Percentiles rank a stretch among this genome's conserved stretches.
Evolutionary conservation across 2,329 filamentous ascomycete genomes (phyloP).

Genomic region (Stagonosporopsis vannaccii): DNA sequence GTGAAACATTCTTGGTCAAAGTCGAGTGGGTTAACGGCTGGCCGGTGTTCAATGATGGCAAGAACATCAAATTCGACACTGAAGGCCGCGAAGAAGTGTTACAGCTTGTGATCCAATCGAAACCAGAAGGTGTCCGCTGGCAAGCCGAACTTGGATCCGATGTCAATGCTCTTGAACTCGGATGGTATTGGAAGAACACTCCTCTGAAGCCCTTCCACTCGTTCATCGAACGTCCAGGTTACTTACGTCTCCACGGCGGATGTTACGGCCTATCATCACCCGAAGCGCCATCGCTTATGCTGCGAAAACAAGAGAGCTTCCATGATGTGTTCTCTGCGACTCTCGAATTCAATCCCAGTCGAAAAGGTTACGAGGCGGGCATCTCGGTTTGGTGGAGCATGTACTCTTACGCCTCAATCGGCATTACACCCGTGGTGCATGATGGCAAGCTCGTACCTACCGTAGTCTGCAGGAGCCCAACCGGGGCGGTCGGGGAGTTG

Average conservation of each 20-base stretch:
- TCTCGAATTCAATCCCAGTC: slow-evolving; percentile 57
- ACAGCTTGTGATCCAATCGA: neutral
- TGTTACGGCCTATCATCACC: slow-evolving; percentile 61
- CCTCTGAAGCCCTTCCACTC: slow-evolving; percentile 58
- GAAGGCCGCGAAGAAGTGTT: slow-evolving; percentile 31
- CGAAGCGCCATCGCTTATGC: slow-evolving; percentile 60
- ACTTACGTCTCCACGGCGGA: slow-evolving; percentile 60
- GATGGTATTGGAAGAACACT: slow-evolving; percentile 57
- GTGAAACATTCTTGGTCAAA: slow-evolving; percentile 60
- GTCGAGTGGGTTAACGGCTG: slow-evolving; percentile 61
- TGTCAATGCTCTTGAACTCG: slow-evolving; percentile 39
- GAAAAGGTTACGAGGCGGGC: slow-evolving; percentile 59
- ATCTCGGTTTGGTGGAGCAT: slow-evolving; percentile 64
- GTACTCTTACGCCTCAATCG: slow-evolving; percentile 55
- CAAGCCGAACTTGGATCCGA: slow-evolving; percentile 45
- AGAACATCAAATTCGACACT: slow-evolving; percentile 51
- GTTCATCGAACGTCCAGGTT: slow-evolving; percentile 53
- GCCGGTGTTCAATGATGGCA: slow-evolving; percentile 60
- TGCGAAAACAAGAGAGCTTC: slow-evolving; percentile 62
- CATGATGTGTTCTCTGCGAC: slow-evolving; percentile 53
- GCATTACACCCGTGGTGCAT: slow-evolving; percentile 34
- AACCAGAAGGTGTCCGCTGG: slow-evolving; percentile 7
- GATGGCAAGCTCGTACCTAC: neutral
- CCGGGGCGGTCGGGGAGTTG: slow-evolving; percentile 27
- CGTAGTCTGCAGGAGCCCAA: slow-evolving; percentile 22